Percentiles rank a stretch among this genome's conserved stretches.
Conservation (phyloP, 768 basidiomycete genomes). For the Tulasnella sp. region DNA sequence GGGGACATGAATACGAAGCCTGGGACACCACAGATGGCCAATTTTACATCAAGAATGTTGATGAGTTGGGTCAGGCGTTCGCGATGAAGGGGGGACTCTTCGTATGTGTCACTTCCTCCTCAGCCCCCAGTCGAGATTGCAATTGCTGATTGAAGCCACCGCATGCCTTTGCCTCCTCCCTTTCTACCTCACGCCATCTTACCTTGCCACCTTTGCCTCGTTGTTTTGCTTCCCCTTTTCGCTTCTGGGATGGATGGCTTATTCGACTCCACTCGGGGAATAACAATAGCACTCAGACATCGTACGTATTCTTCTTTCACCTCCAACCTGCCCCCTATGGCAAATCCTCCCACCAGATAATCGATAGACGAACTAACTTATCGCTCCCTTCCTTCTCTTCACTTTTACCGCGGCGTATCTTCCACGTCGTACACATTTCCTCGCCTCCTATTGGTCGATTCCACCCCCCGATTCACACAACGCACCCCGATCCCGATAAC, state of each 20-base stretch:
- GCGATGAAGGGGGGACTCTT: conserved; percentile 26
- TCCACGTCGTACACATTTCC: background rate
- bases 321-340: background rate
- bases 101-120: background rate
- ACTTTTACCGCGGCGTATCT: too few relatives aligned
- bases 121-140: conserved; percentile 25
- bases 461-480: background rate
- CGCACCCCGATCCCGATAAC: background rate
- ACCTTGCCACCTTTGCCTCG: background rate
- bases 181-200: background rate
- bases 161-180: background rate
- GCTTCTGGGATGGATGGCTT: too few relatives aligned
- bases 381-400: background rate
- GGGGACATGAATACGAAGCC: conserved; percentile 33
- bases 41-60: conserved; percentile 30
- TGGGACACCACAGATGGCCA: conserved; percentile 29
- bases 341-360: background rate
- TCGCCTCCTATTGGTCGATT: background rate
- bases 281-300: background rate
- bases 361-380: conserved; percentile 4
- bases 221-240: background rate
- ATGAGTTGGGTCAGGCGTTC: conserved; percentile 12
- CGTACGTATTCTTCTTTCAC: background rate
- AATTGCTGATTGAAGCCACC: background rate
- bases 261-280: too few relatives aligned